Percentiles rank a stretch among this genome's conserved stretches.
Evolutionary conservation across 768 basidiomycete genomes (phyloP).

Genomic region (Lenzites betulinus): DNA sequence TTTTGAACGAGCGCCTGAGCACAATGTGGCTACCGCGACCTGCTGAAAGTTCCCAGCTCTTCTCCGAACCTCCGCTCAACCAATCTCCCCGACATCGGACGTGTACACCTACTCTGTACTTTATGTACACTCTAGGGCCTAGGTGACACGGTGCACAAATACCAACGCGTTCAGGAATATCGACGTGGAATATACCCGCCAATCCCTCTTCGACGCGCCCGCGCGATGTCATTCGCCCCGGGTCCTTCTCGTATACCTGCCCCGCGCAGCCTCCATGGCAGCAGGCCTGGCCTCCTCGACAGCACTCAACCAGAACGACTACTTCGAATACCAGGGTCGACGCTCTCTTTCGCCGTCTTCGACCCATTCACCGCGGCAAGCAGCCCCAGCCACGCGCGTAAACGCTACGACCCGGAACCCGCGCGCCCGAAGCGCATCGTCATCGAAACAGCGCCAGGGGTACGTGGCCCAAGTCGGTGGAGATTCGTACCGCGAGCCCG

Average conservation of each 20-base stretch:
- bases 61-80: not conserved
- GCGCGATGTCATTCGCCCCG: conserved; percentile 17
- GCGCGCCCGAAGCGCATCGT: conserved; percentile 71
- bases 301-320: conserved; percentile 60
- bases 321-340: conserved; percentile 59
- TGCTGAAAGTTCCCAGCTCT: not conserved
- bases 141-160: not conserved
- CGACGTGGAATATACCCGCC: not conserved
- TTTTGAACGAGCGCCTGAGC: conserved; percentile 1
- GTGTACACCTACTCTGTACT: not conserved
- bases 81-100: not conserved
- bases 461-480: conserved; percentile 60
- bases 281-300: conserved; percentile 67
- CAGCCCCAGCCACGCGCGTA: conserved; percentile 37
- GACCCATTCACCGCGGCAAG: conserved; percentile 66
- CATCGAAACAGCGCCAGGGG: conserved; percentile 56
- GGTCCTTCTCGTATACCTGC: conserved; percentile 10
- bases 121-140: not conserved
- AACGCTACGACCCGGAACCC: conserved; percentile 48
- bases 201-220: not conserved
- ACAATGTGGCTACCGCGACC: not conserved
- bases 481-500: conserved; percentile 76
- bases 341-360: conserved; percentile 72
- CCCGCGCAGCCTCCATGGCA: conserved; percentile 37
- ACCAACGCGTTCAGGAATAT: not conserved